Evolutionary conservation across 1,139 yeast genomes (phyloP), one percentile per base, ranked within the genome.

Genomic region (Debaryomyces robertsiae): DNA sequence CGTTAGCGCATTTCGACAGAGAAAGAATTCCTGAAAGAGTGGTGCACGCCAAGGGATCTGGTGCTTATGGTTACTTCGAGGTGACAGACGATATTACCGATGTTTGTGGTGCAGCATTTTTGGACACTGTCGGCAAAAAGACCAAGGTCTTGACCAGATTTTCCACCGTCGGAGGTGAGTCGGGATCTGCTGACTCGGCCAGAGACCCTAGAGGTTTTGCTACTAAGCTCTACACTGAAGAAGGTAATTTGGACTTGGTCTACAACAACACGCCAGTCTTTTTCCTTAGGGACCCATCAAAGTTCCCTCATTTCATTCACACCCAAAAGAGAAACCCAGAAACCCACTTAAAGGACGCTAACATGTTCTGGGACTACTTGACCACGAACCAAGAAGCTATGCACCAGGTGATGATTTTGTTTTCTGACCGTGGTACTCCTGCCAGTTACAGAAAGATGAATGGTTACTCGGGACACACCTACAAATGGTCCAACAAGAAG

Each of bases 121-220:
- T 86, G 53, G 81, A 78, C 62, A 72, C 80, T 38, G 72, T 81
- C 39, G 95, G 95, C 57, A 84, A 84, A 69, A 84, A 83, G 69
- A 84, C 93, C 53, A 77, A 76, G 57, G 71, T 81, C 48, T 76
- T 86, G 55, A 79, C 89, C 41, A 77, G 96, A 59, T 88, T 87
- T 70, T 84, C 94, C 53, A 86, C 95, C 36, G 96, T 88, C 41
- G 95, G 95, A 54, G 95, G 95, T 51, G 95, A 88, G 67, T 67
- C 68, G 46, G 96, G 95, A 42, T 79, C 90, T 39, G 81, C 95
- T 30, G 95, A 88, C 62, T 73, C 93, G 33, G 93, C 89, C 35
- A 82, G 96, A 69, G 96, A 88, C 61, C 95, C 95, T 49, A 79
- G 95, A 68, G 96, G 96, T 19, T 87, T 86, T 64, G 73, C 94